phyloP scores from a whole-genome alignment of 495 filamentous ascomycete genomes.

The Daldinia caldariorum region DNA sequence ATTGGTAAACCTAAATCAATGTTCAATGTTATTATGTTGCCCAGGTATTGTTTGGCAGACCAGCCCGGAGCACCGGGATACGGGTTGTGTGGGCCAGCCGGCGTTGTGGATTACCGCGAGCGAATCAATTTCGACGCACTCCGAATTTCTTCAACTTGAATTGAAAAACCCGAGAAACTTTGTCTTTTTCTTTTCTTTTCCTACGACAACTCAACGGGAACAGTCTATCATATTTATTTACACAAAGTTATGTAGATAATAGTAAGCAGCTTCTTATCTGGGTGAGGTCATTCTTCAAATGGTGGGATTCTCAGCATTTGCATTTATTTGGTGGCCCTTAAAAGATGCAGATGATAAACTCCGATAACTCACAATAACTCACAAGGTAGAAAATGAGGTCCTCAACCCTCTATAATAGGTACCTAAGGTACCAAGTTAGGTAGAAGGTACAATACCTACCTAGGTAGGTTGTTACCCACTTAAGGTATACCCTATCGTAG shows the following conservation, averaged over 20 bases:
- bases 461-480: too few species aligned
- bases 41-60: constrained; percentile 18
- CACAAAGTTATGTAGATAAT: not conserved
- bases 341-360: not conserved
- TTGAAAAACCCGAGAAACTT: constrained; percentile 4
- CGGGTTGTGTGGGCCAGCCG: constrained; percentile 5
- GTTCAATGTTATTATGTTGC: constrained; percentile 8
- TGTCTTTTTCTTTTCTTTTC: constrained; percentile 2
- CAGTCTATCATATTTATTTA: constrained; percentile 23
- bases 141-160: constrained; percentile 6
- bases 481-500: too few species aligned
- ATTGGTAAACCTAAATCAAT: constrained; percentile 12
- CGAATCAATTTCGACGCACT: not conserved
- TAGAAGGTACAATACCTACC: too few species aligned
- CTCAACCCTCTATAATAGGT: not conserved
- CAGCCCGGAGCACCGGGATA: constrained; percentile 12
- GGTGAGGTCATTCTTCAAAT: constrained; percentile 22
- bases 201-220: not conserved
- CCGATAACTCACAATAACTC: too few species aligned
- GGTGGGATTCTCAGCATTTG: constrained; percentile 19
- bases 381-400: not conserved
- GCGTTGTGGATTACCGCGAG: not conserved
- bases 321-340: constrained; percentile 2
- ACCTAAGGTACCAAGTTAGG: not conserved
- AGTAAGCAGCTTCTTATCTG: constrained; percentile 33